Conservation (phyloP, 495 filamentous ascomycete species). For the Letharia lupina region DNA sequence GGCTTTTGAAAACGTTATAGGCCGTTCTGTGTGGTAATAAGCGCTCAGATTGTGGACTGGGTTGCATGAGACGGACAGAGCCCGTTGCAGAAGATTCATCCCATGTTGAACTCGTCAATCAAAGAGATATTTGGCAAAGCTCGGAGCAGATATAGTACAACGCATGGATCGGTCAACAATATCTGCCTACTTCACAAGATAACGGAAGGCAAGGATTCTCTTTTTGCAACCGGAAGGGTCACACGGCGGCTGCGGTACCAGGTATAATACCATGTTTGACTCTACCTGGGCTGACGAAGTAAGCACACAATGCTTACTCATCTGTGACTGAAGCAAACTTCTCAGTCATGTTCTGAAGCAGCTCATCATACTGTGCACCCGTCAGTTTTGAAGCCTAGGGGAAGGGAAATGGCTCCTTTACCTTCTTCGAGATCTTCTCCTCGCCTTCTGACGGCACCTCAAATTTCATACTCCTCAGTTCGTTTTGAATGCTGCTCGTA, state of each 20-base stretch:
- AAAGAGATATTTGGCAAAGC: neutral
- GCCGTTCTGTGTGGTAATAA: neutral
- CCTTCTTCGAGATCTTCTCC: slow-evolving; percentile 44
- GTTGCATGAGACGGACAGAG: neutral
- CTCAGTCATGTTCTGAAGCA: slow-evolving; percentile 85
- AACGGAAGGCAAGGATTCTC: neutral
- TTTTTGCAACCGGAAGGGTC: neutral
- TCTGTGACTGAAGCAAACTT: slow-evolving; percentile 91
- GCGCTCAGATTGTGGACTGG: neutral
- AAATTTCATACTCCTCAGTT: slow-evolving; percentile 90
- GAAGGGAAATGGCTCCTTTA: slow-evolving; percentile 30
- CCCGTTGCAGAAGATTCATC: neutral
- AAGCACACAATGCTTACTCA: slow-evolving; percentile 53
- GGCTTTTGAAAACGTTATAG: neutral
- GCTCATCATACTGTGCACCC: slow-evolving; percentile 66
- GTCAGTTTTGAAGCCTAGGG: slow-evolving; percentile 16
- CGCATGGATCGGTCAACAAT: neutral
- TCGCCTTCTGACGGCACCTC: slow-evolving; percentile 76
- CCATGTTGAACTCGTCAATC: neutral
- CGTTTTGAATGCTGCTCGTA: slow-evolving; percentile 73
- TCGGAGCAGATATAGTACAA: neutral
- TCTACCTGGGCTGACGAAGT: neutral
- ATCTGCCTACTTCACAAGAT: neutral
- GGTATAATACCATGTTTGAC: neutral
- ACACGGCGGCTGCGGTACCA: neutral